Evolutionary conservation across 2,329 filamentous ascomycete genomes (phyloP).

Genomic region (Fusarium globosum): DNA sequence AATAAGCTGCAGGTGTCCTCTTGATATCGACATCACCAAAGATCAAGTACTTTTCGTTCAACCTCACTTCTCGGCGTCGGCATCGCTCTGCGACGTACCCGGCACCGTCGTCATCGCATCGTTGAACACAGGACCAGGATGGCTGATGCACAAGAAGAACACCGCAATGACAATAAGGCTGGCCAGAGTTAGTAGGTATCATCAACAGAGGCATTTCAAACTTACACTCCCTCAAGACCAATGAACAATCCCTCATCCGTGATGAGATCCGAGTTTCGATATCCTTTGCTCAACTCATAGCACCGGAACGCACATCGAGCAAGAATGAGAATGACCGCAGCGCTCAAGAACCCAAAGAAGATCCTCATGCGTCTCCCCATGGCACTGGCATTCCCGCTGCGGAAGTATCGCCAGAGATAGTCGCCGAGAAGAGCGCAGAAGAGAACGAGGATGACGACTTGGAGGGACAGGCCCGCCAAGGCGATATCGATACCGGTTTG

Average conservation of each 20-base stretch:
- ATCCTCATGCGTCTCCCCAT: slow-evolving; percentile 44
- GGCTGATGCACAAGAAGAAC: slow-evolving; percentile 51
- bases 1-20: rapidly evolving
- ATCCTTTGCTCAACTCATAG: slow-evolving; percentile 72
- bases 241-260: slow-evolving; percentile 63
- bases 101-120: neutral
- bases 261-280: slow-evolving; percentile 63
- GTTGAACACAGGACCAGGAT: slow-evolving; percentile 51
- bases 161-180: slow-evolving; percentile 52
- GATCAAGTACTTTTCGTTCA: neutral
- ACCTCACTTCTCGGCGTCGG: slow-evolving; percentile 19
- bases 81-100: slow-evolving; percentile 8
- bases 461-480: slow-evolving; percentile 66
- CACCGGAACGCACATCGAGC: slow-evolving; percentile 71
- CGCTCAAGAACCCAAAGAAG: slow-evolving; percentile 64
- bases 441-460: slow-evolving; percentile 64
- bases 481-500: slow-evolving; percentile 53
- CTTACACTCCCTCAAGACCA: slow-evolving; percentile 62
- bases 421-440: slow-evolving; percentile 62
- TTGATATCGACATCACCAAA: neutral
- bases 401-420: slow-evolving; percentile 58
- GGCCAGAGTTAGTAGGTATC: slow-evolving; percentile 3
- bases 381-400: slow-evolving; percentile 20
- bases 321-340: slow-evolving; percentile 69
- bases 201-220: neutral